phyloP scores from a whole-genome alignment of 2,329 filamentous ascomycete genomes.

The Calonectria ilicicola region DNA sequence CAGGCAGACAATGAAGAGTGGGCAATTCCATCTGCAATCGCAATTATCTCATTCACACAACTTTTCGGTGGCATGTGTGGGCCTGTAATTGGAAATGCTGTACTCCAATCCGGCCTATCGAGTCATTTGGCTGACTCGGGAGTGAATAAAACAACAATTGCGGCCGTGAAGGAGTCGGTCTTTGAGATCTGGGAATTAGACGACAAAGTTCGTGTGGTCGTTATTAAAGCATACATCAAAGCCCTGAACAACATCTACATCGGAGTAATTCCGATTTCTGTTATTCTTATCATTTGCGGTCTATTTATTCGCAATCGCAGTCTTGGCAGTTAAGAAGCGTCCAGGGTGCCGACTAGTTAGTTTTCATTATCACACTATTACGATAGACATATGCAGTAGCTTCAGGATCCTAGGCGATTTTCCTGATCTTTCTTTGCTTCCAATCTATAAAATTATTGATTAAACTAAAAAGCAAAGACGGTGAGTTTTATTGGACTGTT shows the following conservation, averaged over 20 bases:
- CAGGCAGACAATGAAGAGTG: neutral
- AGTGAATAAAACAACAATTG: neutral
- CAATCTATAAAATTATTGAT: too few species aligned
- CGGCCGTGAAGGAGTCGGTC: neutral
- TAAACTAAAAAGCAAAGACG: neutral
- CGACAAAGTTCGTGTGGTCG: neutral
- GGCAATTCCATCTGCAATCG: neutral
- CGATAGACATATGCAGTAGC: too few species aligned
- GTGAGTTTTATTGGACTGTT: neutral
- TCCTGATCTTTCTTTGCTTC: too few species aligned
- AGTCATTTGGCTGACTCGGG: neutral
- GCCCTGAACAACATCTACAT: conserved; percentile 8
- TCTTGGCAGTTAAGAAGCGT: neutral
- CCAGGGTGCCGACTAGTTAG: neutral
- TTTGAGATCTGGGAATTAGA: neutral
- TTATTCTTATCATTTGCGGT: neutral
- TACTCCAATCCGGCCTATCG: neutral
- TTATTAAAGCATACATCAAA: conserved; percentile 1
- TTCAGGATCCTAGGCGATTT: too few species aligned
- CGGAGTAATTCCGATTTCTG: neutral
- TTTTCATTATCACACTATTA: neutral
- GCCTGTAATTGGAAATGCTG: neutral
- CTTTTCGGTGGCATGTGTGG: neutral
- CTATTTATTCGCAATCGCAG: neutral
- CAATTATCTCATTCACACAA: neutral